Conservation (phyloP, 2,329 filamentous ascomycete genomes). For the Ophioceras dolichostomum region DNA sequence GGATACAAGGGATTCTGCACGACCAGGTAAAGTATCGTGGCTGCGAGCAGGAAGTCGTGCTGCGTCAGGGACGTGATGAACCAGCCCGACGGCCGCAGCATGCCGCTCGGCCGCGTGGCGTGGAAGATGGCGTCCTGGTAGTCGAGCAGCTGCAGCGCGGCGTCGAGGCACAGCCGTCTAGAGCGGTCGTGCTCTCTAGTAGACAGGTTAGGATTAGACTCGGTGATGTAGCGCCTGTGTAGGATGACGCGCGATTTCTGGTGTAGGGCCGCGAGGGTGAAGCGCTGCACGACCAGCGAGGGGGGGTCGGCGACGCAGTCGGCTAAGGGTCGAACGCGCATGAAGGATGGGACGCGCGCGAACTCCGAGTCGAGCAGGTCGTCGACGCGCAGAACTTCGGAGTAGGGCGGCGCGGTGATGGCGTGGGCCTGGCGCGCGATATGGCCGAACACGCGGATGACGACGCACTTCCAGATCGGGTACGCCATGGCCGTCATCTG, state of each 20-base stretch:
- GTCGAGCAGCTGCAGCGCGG: conserved; percentile 32
- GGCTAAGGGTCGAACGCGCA: conserved; percentile 34
- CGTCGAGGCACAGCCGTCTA: conserved; percentile 34
- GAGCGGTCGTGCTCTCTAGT: conserved; percentile 41
- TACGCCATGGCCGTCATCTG: conserved; percentile 50
- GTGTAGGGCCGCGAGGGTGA: conserved; percentile 37
- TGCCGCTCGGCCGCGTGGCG: conserved; percentile 37
- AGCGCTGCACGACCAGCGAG: conserved; percentile 35
- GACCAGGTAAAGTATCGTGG: conserved; percentile 46
- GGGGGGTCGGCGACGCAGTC: conserved; percentile 36
- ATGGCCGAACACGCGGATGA: conserved; percentile 34
- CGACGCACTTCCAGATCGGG: conserved; percentile 34
- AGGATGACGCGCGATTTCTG: conserved; percentile 44
- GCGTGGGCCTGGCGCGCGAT: conserved; percentile 38
- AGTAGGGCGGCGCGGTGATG: conserved; percentile 32
- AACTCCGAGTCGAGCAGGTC: conserved; percentile 29
- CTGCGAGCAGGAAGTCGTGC: conserved; percentile 49
- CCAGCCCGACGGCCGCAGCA: conserved; percentile 39
- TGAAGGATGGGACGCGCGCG: conserved; percentile 30
- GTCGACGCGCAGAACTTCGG: conserved; percentile 36
- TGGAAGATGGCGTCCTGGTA: conserved; percentile 35
- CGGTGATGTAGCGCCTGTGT: conserved; percentile 39
- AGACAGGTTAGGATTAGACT: conserved; percentile 20
- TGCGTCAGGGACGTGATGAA: conserved; percentile 44
- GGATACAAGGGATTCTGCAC: conserved; percentile 28